Evolutionary conservation across 306 rosid genomes (phyloP).

Genomic region (Vigna mungo): DNA sequence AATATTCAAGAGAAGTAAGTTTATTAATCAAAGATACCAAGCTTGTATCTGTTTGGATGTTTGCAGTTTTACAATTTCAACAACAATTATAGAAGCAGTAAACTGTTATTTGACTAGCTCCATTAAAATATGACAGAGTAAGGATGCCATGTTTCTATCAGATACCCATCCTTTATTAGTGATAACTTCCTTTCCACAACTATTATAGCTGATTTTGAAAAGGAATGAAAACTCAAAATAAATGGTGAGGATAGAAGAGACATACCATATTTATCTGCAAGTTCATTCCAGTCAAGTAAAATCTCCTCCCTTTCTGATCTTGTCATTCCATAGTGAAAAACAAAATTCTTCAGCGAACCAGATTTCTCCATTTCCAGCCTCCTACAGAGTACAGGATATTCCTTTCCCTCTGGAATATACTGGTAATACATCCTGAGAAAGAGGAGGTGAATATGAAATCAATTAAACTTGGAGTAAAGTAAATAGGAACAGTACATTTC

Average conservation of each 20-base stretch:
- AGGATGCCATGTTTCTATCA: conserved; percentile 15
- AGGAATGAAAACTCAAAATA: neutral
- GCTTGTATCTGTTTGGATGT: conserved; percentile 8
- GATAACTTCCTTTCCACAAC: neutral
- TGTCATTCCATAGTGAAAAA: conserved; percentile 45
- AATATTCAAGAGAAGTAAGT: conserved; percentile 14
- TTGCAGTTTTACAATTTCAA: neutral
- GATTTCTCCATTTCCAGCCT: conserved; percentile 48
- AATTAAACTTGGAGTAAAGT: neutral
- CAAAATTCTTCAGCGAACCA: conserved; percentile 56
- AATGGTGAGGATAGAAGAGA: conserved; percentile 26
- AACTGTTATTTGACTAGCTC: neutral
- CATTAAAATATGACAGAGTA: neutral
- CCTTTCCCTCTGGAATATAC: conserved; percentile 89
- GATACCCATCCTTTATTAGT: neutral
- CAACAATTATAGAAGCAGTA: neutral
- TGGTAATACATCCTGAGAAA: conserved; percentile 86
- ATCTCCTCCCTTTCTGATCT: conserved; percentile 57
- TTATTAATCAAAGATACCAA: neutral
- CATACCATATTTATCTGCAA: conserved; percentile 79
- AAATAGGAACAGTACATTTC: neutral
- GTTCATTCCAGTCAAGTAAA: conserved; percentile 93
- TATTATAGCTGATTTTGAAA: neutral
- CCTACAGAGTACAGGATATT: conserved; percentile 85
- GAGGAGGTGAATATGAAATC: neutral